Evolutionary conservation across 768 basidiomycete genomes (phyloP).

Genomic region (Termitomyces sp.): DNA sequence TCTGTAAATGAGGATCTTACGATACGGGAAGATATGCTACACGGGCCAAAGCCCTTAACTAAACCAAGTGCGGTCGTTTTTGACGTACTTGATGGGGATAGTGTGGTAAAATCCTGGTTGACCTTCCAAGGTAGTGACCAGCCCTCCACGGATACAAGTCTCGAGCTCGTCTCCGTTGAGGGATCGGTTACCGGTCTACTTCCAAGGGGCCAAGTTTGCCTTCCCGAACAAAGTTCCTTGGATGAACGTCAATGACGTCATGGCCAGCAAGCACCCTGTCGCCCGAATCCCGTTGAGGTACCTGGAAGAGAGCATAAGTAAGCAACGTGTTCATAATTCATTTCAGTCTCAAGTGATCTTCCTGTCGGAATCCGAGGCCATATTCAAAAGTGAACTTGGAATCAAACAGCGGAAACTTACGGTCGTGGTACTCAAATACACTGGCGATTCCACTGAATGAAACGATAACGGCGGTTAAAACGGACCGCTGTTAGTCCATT

Average conservation of each 20-base stretch:
- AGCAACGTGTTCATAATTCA: neutral
- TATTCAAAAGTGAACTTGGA: neutral
- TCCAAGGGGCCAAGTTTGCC: constrained; percentile 31
- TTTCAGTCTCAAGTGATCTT: constrained; percentile 30
- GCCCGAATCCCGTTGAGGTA: constrained; percentile 34
- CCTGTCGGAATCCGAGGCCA: constrained; percentile 24
- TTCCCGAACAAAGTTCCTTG: constrained; percentile 32
- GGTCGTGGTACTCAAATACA: constrained; percentile 36
- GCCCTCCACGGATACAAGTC: too few species aligned
- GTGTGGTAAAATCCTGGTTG: constrained; percentile 42
- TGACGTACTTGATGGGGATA: constrained; percentile 24
- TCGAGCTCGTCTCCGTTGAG: too few species aligned
- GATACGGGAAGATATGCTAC: constrained; percentile 1
- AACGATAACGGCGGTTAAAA: constrained; percentile 36
- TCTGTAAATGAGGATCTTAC: neutral
- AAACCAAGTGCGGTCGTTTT: neutral
- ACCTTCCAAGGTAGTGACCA: constrained; percentile 35
- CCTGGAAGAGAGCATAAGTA: neutral
- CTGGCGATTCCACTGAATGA: constrained; percentile 38
- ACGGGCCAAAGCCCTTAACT: neutral
- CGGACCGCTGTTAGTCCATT: constrained; percentile 27
- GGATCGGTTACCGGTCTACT: too few species aligned
- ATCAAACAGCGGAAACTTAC: constrained; percentile 17
- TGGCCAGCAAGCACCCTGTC: constrained; percentile 29
- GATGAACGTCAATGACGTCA: constrained; percentile 28